These are phyloP conservation scores for Niveomyces coronatus DNA, from an alignment of 2,329 filamentous ascomycete genomes.

Conservation along the genomic window DNA sequence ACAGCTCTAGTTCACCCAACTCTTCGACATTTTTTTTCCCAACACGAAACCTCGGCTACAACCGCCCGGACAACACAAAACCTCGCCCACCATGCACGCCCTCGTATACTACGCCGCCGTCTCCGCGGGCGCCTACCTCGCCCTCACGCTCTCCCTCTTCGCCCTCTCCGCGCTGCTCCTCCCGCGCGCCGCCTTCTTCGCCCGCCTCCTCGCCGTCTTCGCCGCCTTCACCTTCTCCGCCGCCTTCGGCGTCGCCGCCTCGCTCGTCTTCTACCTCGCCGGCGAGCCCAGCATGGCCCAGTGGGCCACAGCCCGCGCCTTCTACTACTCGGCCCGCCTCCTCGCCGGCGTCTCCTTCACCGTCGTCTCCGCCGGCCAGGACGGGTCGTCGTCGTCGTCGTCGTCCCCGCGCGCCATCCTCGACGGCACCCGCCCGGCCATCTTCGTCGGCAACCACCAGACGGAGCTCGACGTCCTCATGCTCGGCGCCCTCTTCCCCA, in stretches of 20 bases:
- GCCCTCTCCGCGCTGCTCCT: slow-evolving; percentile 48
- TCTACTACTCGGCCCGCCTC: slow-evolving; percentile 67
- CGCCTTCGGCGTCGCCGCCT: slow-evolving; percentile 65
- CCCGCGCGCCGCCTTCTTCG: slow-evolving; percentile 54
- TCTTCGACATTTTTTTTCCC: background rate
- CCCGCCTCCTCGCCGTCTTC: slow-evolving; percentile 58
- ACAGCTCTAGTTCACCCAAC: too few species aligned
- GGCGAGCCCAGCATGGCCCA: slow-evolving; percentile 71
- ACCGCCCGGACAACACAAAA: slow-evolving; percentile 4
- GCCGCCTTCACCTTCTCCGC: slow-evolving; percentile 50
- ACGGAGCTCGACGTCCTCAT: slow-evolving; percentile 90
- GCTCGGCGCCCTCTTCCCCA: slow-evolving; percentile 80
- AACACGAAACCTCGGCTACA: background rate
- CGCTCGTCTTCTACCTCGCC: slow-evolving; percentile 56
- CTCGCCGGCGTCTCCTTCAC: slow-evolving; percentile 71
- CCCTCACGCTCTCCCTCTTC: slow-evolving; percentile 47
- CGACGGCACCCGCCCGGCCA: slow-evolving; percentile 60
- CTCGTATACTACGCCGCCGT: slow-evolving; percentile 30
- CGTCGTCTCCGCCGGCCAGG: too few species aligned
- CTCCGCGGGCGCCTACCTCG: slow-evolving; percentile 41
- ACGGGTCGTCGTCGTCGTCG: too few species aligned
- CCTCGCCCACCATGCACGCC: slow-evolving; percentile 24
- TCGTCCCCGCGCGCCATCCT: slow-evolving; percentile 54
- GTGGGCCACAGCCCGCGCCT: slow-evolving; percentile 71
- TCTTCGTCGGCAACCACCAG: slow-evolving; percentile 94